Percentiles rank a stretch among this genome's conserved stretches.
Conservation (phyloP, 2,329 filamentous ascomycete genomes). For the Chrysoporthe puriensis region DNA sequence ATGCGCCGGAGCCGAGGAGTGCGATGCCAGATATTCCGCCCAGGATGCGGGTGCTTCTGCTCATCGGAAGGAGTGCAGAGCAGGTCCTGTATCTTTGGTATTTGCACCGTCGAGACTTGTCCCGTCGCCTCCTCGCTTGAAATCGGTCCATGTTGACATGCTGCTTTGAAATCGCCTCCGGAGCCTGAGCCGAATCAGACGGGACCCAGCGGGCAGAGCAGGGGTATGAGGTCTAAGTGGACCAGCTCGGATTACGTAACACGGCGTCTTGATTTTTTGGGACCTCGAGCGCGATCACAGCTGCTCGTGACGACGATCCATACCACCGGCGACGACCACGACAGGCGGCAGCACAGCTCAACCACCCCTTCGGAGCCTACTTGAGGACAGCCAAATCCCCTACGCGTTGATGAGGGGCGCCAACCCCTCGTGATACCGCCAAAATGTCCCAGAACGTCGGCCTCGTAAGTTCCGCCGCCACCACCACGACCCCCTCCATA, state of each 20-base stretch:
- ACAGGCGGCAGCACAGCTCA: background rate
- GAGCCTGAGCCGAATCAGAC: constrained; percentile 13
- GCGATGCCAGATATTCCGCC: constrained; percentile 31
- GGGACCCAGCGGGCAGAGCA: constrained; percentile 22
- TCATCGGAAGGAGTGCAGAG: constrained; percentile 27
- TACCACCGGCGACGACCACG: background rate
- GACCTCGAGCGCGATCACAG: constrained; percentile 12
- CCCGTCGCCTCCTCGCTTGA: constrained; percentile 11
- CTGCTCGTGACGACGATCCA: background rate
- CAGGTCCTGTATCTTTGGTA: background rate
- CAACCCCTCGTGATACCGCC: constrained; percentile 36
- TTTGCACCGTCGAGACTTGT: constrained; percentile 5
- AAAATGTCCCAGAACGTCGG: constrained; percentile 81
- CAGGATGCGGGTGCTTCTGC: constrained; percentile 25
- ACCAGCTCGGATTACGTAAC: constrained; percentile 30
- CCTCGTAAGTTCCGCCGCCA: constrained; percentile 57
- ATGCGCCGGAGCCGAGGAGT: constrained; percentile 33
- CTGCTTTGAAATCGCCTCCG: constrained; percentile 30
- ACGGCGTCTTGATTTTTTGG: constrained; percentile 21
- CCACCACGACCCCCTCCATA: constrained; percentile 13
- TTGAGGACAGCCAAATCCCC: background rate
- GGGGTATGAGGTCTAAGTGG: constrained; percentile 22
- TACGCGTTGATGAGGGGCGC: constrained; percentile 38
- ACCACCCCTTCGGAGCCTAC: background rate
- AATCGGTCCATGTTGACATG: constrained; percentile 21